phyloP scores from a whole-genome alignment of 1,284 basidiomycete species.

The Ceratobasidium sp. region DNA sequence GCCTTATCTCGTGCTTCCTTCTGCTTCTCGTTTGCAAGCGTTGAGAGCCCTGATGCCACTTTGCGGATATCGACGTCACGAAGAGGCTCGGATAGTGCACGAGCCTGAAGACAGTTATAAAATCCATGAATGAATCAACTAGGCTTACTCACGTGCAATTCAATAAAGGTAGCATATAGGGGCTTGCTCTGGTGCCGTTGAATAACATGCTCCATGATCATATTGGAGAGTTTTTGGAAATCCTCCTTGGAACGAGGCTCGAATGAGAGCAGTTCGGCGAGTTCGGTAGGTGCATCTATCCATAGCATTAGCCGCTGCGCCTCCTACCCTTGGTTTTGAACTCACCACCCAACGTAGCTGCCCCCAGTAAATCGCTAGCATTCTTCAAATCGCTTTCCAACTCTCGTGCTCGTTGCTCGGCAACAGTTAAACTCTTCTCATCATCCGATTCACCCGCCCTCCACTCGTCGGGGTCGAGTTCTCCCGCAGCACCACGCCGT shows the following conservation, averaged over 20 bases:
- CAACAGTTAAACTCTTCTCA: slow-evolving; percentile 77
- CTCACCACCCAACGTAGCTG: slow-evolving; percentile 69
- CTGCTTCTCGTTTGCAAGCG: slow-evolving; percentile 93
- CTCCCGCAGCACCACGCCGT: slow-evolving; percentile 54
- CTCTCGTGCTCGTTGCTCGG: slow-evolving; percentile 82
- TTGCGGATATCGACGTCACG: slow-evolving; percentile 92
- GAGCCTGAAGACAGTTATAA: neutral
- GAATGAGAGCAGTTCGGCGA: slow-evolving; percentile 72
- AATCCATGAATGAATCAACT: neutral
- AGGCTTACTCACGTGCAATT: slow-evolving; percentile 73
- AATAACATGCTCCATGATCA: slow-evolving; percentile 75
- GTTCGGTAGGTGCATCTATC: slow-evolving; percentile 68
- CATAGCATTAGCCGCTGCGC: neutral
- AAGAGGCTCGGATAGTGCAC: slow-evolving; percentile 67
- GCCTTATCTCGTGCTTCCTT: slow-evolving; percentile 84
- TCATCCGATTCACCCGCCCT: slow-evolving; percentile 50
- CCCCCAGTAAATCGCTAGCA: slow-evolving; percentile 81
- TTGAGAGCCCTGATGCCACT: slow-evolving; percentile 79
- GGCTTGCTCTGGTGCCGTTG: slow-evolving; percentile 81
- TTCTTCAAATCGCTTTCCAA: slow-evolving; percentile 84
- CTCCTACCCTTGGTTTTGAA: slow-evolving; percentile 10
- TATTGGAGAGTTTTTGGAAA: slow-evolving; percentile 73
- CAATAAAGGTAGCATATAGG: slow-evolving; percentile 81
- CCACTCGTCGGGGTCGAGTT: slow-evolving; percentile 44
- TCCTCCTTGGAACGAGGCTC: slow-evolving; percentile 87